Evolutionary conservation across 768 basidiomycete genomes (phyloP), one percentile per base, ranked within the genome.

Genomic region (Agaricus subrufescens): DNA sequence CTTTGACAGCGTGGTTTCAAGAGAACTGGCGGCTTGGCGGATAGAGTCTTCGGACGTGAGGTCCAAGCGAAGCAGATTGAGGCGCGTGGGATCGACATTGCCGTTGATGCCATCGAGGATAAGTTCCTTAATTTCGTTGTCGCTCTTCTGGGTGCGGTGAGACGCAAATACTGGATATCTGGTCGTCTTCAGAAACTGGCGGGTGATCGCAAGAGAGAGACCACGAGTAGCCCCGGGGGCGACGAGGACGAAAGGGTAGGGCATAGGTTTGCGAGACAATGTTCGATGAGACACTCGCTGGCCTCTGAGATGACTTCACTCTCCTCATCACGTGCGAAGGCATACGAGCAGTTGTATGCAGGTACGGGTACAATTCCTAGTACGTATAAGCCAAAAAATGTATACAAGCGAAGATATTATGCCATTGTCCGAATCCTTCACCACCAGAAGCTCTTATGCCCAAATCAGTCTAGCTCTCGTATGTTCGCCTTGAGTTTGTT

Each of bases 171-270:
- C 77, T 1, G 82, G 82, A 26, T 81, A 65, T 12, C 67, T 60
- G 15, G 83, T 83, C 3, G 73, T 75, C 51, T 71, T 71, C 38
- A 84, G 73, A 56, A 79, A 77, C 63, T 80, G 76, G 14, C 82
- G 75, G 11, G 80, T 79, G 30, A 85, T 71, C 3, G 81, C 79
- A 29, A 81, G 72, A 6, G 80, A 80, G 25, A 85, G 71, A 4
- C 84, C 83, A 15, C 83, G 74, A 15, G 80, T 81, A 4, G 81
- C 78, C 30, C 70, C 70, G 29, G 84, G 83, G 30, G 76, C 69
- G 47, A 84, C 70, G 55, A 85, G 70, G 59, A 79, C 64, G 62
- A 84, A 84, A 0, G 79, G 81, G 42, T 64, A 68, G 8, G 67
- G 60, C 45, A 61, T 61, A 6, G 50, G 49, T 67, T 50, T 10